Evolutionary conservation across 2,329 filamentous ascomycete genomes (phyloP).

Genomic region (Arthrobotrys musiformis): DNA sequence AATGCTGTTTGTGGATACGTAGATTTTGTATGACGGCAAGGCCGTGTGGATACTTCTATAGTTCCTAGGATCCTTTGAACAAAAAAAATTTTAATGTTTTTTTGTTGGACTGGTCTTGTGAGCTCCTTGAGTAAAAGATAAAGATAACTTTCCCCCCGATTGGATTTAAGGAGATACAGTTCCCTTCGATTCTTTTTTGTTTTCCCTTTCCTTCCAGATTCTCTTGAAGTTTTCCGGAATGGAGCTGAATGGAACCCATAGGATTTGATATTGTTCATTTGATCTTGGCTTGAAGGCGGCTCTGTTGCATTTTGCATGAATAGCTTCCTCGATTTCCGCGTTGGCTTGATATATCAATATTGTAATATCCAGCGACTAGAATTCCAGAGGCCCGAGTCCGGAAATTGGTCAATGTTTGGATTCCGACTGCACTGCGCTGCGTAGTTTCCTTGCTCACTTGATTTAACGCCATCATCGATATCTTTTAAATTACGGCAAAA

Average conservation of each 20-base stretch:
- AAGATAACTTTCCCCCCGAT: neutral
- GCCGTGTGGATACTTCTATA: conserved; percentile 19
- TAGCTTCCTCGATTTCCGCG: neutral
- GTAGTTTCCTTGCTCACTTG: neutral
- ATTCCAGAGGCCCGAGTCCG: neutral
- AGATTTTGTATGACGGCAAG: conserved; percentile 14
- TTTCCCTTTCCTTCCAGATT: neutral
- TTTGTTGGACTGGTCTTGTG: conserved; percentile 11
- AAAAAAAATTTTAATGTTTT: neutral
- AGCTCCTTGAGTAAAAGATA: neutral
- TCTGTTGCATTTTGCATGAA: conserved; percentile 38
- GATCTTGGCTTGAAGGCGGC: neutral
- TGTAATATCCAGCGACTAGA: neutral
- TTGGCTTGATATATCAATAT: neutral
- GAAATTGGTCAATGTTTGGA: neutral
- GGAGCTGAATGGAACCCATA: neutral
- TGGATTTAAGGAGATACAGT: neutral
- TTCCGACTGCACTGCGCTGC: neutral
- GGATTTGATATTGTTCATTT: neutral
- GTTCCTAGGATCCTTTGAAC: too few relatives aligned
- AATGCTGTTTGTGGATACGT: conserved; percentile 17
- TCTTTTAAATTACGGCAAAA: too few relatives aligned
- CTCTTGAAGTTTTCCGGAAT: neutral
- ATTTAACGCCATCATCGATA: neutral
- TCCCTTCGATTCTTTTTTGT: neutral